These are phyloP conservation scores for Zizania palustris DNA, from an alignment of 202 grass and related monocot genomes.

Conservation along the genomic window DNA sequence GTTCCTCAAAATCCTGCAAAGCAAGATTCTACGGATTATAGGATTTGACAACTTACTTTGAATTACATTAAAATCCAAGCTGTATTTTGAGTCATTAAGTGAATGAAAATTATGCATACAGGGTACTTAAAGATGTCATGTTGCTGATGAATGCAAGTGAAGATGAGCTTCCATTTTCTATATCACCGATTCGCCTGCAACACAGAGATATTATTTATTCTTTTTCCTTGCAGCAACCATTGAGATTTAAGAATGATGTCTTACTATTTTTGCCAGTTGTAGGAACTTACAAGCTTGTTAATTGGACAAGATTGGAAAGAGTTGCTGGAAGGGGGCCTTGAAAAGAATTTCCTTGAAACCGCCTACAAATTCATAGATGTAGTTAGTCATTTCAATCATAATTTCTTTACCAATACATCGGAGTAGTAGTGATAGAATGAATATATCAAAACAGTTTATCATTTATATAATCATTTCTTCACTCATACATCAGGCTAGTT, in stretches of 20 bases:
- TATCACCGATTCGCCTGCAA: conserved; percentile 86
- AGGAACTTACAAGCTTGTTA: conserved; percentile 69
- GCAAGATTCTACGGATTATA: background rate
- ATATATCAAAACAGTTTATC: no score
- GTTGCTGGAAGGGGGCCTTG: conserved; percentile 78
- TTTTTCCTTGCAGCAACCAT: background rate
- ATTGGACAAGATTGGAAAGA: conserved; percentile 61
- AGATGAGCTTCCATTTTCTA: conserved; percentile 81
- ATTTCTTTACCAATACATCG: conserved; percentile 16
- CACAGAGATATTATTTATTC: conserved; percentile 30
- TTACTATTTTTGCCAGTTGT: background rate
- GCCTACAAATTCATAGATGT: conserved; percentile 47
- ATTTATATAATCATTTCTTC: no score
- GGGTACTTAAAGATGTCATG: conserved; percentile 66
- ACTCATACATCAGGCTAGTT: no score
- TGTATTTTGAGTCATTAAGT: conserved; percentile 16
- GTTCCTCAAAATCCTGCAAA: conserved; percentile 65
- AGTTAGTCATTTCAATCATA: conserved; percentile 15
- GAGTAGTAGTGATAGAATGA: background rate
- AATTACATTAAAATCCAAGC: background rate
- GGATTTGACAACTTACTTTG: conserved; percentile 5
- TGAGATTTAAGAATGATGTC: conserved; percentile 8
- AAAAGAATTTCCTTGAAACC: conserved; percentile 91
- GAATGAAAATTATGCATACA: conserved; percentile 57
- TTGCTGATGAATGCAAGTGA: conserved; percentile 70